Base-by-base conservation (phyloP, 176 grass and related monocot genomes). In the Oryza officinalis region DNA sequence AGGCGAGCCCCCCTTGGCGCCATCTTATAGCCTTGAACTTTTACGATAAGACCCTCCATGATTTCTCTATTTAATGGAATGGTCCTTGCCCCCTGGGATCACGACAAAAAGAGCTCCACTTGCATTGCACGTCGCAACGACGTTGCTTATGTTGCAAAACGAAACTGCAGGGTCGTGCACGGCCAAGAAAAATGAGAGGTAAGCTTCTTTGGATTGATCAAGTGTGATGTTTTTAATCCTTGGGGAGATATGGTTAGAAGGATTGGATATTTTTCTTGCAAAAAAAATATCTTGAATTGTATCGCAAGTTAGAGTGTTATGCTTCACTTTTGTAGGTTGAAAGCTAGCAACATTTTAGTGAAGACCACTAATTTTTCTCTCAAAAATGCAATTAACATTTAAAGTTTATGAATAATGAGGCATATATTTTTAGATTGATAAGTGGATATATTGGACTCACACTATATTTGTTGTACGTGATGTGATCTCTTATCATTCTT, bases 11-110 rank as follows among this genome's bases (percentile, higher is more conserved):
- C 63, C 9, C 47, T 47, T 66, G 81, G 28, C 10, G 41, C 32
- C 0, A 0, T 25, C 54, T 89, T 93, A 83, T 89, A 94, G 81
- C 59, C 57, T 6, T 3, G 8, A 63, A 1, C 3, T 65, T 76
- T 94, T 82, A 1, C 71, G 5, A n/a, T 12, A 0, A 3, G 2
- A 0, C 23, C 87, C 82, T 67, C 2, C 0, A 1, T 0, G 7
- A 20, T 32, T 27, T 0, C 0, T 0, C 0, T 74, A 74, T 83
- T 90, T 79, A 0, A 5, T 8, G 11, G 0, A 18, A 14, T 0
- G 8, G 17, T 14, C 6, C 40, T 75, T 81, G 83, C 27, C 54
- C 66, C 65, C 26, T 33, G 31, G 13, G 38, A 40, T 81, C 83
- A 65, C 71, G 72, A 81, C 88, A 82, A 86, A 45, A 30, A 73